phyloP scores from a whole-genome alignment of 805 yeast genomes.

The Wickerhamomyces hampshirensis region DNA sequence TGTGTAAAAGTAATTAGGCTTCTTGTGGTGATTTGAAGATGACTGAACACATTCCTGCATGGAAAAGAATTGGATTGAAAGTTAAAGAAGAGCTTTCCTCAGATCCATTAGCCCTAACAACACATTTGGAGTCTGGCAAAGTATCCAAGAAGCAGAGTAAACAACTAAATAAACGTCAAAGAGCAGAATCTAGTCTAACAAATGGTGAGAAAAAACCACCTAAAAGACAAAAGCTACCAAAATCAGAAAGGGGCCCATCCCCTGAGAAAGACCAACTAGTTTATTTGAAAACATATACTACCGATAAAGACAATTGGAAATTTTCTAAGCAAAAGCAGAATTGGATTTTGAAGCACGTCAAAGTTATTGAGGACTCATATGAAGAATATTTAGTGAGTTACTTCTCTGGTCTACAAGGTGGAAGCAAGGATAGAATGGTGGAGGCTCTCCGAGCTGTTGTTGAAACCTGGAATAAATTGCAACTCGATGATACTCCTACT shows the following conservation, averaged over 20 bases:
- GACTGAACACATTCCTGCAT: conserved; percentile 56
- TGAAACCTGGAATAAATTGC: conserved; percentile 48
- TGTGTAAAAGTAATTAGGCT: too few species aligned
- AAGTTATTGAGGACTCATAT: conserved; percentile 47
- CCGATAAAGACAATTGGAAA: conserved; percentile 66
- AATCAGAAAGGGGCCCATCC: conserved; percentile 59
- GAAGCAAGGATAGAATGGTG: conserved; percentile 53
- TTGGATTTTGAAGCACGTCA: conserved; percentile 69
- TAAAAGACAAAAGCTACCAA: conserved; percentile 66
- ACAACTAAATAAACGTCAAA: conserved; percentile 28
- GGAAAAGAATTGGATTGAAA: conserved; percentile 74
- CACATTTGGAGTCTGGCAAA: conserved; percentile 40
- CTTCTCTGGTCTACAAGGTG: conserved; percentile 63
- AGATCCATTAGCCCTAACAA: conserved; percentile 40
- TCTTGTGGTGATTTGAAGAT: conserved; percentile 6
- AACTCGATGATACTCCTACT: conserved; percentile 7
- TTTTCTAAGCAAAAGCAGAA: conserved; percentile 84
- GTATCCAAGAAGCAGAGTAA: conserved; percentile 40
- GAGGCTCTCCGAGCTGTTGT: conserved; percentile 44
- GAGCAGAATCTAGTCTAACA: conserved; percentile 11
- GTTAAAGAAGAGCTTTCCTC: conserved; percentile 42
- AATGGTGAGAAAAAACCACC: conserved; percentile 48
- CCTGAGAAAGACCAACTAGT: conserved; percentile 74
- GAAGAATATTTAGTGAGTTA: conserved; percentile 46
- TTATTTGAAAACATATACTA: conserved; percentile 54